These are phyloP conservation scores for Clitopilus hobsonii DNA, from an alignment of 768 basidiomycete genomes.

Conservation along the genomic window DNA sequence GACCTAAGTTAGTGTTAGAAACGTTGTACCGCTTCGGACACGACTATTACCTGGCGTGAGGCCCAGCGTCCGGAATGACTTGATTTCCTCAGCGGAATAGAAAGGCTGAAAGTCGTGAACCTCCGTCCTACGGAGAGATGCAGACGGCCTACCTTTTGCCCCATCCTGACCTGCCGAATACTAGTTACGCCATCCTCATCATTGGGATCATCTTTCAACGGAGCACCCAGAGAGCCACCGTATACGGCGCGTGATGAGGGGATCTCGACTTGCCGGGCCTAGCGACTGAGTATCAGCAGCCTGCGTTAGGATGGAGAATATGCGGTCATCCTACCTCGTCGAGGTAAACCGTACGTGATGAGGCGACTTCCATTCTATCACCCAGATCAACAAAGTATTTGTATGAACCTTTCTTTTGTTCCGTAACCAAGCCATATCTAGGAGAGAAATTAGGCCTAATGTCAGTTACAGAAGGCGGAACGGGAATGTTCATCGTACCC, in stretches of 20 bases:
- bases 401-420: slow-evolving; percentile 80
- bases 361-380: slow-evolving; percentile 72
- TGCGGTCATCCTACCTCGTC: slow-evolving; percentile 53
- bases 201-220: slow-evolving; percentile 33
- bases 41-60: slow-evolving; percentile 59
- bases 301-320: neutral
- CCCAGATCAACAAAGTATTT: slow-evolving; percentile 81
- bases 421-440: slow-evolving; percentile 85
- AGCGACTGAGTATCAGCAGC: no score
- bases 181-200: slow-evolving; percentile 34
- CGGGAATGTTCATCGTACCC: slow-evolving; percentile 43
- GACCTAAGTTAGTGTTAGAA: slow-evolving; percentile 38
- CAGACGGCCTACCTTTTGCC: slow-evolving; percentile 41
- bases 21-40: neutral
- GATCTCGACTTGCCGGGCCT: slow-evolving; percentile 44
- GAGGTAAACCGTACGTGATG: slow-evolving; percentile 64
- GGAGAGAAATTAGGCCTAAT: slow-evolving; percentile 1
- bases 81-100: slow-evolving; percentile 80
- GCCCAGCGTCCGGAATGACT: slow-evolving; percentile 76
- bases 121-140: neutral
- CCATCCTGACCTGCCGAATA: slow-evolving; percentile 41
- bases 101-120: slow-evolving; percentile 54
- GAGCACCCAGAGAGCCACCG: slow-evolving; percentile 33
- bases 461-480: neutral
- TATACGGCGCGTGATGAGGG: slow-evolving; percentile 42